Conservation (phyloP, 2,329 filamentous ascomycete genomes). For the Waltergamsia citrina region DNA sequence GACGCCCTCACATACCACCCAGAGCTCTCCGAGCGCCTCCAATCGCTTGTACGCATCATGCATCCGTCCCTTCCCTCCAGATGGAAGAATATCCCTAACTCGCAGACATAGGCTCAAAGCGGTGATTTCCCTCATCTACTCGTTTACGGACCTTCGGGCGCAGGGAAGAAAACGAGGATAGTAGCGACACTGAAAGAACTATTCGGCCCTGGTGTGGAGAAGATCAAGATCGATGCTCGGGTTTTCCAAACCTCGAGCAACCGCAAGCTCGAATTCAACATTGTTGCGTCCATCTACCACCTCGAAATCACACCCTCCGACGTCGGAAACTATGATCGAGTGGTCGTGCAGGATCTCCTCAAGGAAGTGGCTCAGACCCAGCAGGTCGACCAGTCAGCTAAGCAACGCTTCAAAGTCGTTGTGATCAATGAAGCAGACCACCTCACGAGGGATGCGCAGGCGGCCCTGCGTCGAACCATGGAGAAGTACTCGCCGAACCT, state of each 20-base stretch:
- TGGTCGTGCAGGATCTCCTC: conserved; percentile 88
- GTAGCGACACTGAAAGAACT: conserved; percentile 92
- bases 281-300: conserved; percentile 94
- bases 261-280: conserved; percentile 98
- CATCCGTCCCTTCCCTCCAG: background rate
- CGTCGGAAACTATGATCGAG: conserved; percentile 91
- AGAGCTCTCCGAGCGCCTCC: conserved; percentile 78
- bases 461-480: conserved; percentile 90
- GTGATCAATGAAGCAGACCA: conserved; percentile 99
- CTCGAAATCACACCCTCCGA: conserved; percentile 97
- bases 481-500: conserved; percentile 98
- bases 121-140: conserved; percentile 97
- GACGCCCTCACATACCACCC: conserved; percentile 78
- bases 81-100: conserved; percentile 7
- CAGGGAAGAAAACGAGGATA: conserved; percentile 95
- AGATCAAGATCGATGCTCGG: conserved; percentile 98
- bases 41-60: conserved; percentile 60
- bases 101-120: conserved; percentile 74
- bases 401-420: conserved; percentile 94
- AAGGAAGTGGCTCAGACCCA: conserved; percentile 99
- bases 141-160: conserved; percentile 91
- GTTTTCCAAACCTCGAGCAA: conserved; percentile 94
- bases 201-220: conserved; percentile 94
- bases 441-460: conserved; percentile 87
- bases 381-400: conserved; percentile 88